phyloP scores from a whole-genome alignment of 768 basidiomycete species.

The Tricholoma hemisulphureum region DNA sequence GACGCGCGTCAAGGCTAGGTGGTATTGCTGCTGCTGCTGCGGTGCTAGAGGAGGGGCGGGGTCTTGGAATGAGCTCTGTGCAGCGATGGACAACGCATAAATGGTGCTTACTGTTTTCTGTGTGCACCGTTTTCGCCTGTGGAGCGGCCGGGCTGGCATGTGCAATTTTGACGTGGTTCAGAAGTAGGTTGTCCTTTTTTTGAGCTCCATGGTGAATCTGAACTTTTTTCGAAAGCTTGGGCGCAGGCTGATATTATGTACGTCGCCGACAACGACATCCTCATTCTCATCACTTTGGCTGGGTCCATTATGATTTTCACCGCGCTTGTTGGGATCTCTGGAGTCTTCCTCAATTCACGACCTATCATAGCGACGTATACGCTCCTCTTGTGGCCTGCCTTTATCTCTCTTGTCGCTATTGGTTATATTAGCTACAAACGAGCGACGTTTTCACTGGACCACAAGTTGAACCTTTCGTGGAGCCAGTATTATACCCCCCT shows the following conservation, averaged over 20 bases:
- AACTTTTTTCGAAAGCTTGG: conserved; percentile 43
- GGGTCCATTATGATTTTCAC: conserved; percentile 57
- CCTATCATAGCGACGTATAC: conserved; percentile 66
- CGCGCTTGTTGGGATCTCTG: conserved; percentile 57
- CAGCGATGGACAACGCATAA: conserved; percentile 63
- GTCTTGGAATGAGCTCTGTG: conserved; percentile 37
- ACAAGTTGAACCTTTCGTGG: conserved; percentile 70
- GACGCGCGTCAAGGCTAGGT: conserved; percentile 1
- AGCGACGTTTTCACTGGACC: conserved; percentile 55
- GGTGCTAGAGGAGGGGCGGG: conserved; percentile 35
- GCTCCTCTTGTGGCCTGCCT: conserved; percentile 64
- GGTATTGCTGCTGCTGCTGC: conserved; percentile 17
- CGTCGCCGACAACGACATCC: conserved; percentile 56
- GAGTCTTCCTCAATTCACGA: conserved; percentile 63
- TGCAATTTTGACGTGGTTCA: conserved; percentile 59
- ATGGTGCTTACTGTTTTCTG: conserved; percentile 58
- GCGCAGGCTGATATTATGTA: conserved; percentile 60
- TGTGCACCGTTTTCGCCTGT: conserved; percentile 52
- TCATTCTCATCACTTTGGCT: conserved; percentile 56
- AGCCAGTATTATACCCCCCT: conserved; percentile 56
- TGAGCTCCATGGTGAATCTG: not conserved
- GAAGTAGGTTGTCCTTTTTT: conserved; percentile 36
- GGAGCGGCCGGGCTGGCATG: conserved; percentile 50
- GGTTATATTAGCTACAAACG: conserved; percentile 68
- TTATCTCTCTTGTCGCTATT: conserved; percentile 55